phyloP scores from a whole-genome alignment of 805 yeast genomes.

The Ogataea salicorniae region DNA sequence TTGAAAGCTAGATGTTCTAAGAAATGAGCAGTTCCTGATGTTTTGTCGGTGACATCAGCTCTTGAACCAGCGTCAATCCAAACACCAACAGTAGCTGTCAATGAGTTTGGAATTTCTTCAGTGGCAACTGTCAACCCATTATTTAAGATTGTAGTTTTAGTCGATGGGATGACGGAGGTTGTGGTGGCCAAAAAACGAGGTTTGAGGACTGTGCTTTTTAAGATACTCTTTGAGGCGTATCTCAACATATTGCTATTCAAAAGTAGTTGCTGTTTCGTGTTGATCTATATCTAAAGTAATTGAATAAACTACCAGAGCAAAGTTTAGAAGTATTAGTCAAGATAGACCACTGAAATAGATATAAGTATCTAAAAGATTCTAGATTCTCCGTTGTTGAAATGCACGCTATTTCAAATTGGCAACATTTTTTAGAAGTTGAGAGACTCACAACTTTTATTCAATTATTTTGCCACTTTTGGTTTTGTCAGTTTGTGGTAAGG shows the following conservation, averaged over 20 bases:
- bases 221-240: neutral
- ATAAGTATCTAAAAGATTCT: neutral
- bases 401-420: no score
- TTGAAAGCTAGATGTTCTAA: conserved; percentile 95
- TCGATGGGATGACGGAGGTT: conserved; percentile 34
- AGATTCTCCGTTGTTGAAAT: neutral
- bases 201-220: neutral
- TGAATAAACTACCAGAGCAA: neutral
- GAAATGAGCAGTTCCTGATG: conserved; percentile 95
- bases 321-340: no score
- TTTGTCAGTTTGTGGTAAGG: no score
- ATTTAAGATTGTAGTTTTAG: conserved; percentile 68
- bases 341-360: no score
- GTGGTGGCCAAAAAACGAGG: conserved; percentile 2
- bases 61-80: conserved; percentile 99
- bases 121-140: conserved; percentile 95
- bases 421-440: no score
- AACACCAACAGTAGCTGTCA: conserved; percentile 96
- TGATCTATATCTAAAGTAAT: neutral
- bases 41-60: conserved; percentile 77
- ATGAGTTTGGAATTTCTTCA: conserved; percentile 78
- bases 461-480: no score
- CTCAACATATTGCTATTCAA: neutral
- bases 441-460: no score
- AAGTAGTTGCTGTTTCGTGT: neutral